A percentile compares a stretch with the other conserved stretches of the same genome.
Conservation (phyloP, 441 rosid species). For the Erodium texanum region DNA sequence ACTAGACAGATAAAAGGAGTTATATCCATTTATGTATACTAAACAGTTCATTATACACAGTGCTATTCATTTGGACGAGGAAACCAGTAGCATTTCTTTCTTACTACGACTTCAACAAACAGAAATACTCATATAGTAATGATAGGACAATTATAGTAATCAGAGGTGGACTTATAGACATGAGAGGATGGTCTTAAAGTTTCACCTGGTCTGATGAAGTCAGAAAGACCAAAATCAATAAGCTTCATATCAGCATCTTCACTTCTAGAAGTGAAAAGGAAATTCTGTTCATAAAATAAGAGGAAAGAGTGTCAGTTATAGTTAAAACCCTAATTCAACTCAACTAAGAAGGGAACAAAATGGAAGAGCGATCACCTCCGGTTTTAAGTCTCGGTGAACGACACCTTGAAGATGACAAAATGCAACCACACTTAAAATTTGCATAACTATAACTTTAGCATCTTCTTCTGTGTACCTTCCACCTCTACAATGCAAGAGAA, state of each 20-base stretch:
- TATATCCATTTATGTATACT: too few relatives aligned
- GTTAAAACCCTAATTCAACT: background rate
- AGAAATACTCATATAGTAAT: too few relatives aligned
- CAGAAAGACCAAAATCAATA: slow-evolving; percentile 92
- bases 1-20: too few relatives aligned
- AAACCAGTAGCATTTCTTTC: too few relatives aligned
- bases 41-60: too few relatives aligned
- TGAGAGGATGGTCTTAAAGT: background rate
- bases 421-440: slow-evolving; percentile 68
- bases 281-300: slow-evolving; percentile 46
- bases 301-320: slow-evolving; percentile 11
- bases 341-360: background rate
- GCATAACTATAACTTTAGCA: slow-evolving; percentile 67
- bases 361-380: slow-evolving; percentile 50
- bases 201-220: slow-evolving; percentile 75
- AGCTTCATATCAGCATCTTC: slow-evolving; percentile 84
- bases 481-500: slow-evolving; percentile 60
- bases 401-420: slow-evolving; percentile 98
- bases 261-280: slow-evolving; percentile 61
- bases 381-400: slow-evolving; percentile 87
- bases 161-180: too few relatives aligned
- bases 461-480: slow-evolving; percentile 85
- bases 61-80: too few relatives aligned
- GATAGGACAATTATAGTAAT: too few relatives aligned
- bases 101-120: too few relatives aligned